A percentile compares a stretch with the other conserved stretches of the same genome.
phyloP scores from a whole-genome alignment of 1,139 yeast genomes.

The Yamadazyma conglobata region DNA sequence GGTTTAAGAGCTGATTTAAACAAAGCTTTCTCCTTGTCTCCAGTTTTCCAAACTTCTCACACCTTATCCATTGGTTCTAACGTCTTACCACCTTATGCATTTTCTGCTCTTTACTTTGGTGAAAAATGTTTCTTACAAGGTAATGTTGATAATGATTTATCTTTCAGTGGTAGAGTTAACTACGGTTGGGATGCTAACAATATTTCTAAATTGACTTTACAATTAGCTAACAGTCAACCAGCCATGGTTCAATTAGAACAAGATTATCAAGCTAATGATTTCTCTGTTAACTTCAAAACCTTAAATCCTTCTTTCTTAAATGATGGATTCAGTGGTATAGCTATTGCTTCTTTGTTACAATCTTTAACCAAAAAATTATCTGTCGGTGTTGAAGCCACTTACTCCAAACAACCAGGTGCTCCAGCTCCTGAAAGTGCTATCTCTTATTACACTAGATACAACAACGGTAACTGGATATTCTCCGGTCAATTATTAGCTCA shows the following conservation, averaged over 20 bases:
- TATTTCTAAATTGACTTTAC: constrained; percentile 83
- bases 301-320: constrained; percentile 81
- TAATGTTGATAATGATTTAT: constrained; percentile 80
- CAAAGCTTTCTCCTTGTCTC: constrained; percentile 86
- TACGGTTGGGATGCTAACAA: constrained; percentile 85
- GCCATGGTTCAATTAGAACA: constrained; percentile 96
- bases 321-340: constrained; percentile 74
- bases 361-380: constrained; percentile 80
- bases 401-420: constrained; percentile 70
- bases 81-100: constrained; percentile 86
- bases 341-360: constrained; percentile 88
- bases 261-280: constrained; percentile 88
- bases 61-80: constrained; percentile 87
- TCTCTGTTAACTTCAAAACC: constrained; percentile 82
- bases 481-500: constrained; percentile 93
- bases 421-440: constrained; percentile 92
- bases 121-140: constrained; percentile 89
- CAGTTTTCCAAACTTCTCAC: constrained; percentile 97
- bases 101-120: constrained; percentile 85
- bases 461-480: constrained; percentile 85
- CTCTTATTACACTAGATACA: constrained; percentile 88
- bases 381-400: constrained; percentile 89
- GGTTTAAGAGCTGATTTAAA: constrained; percentile 96
- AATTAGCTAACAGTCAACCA: constrained; percentile 86
- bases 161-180: constrained; percentile 86